phyloP scores from a whole-genome alignment of 805 yeast genomes.

The Lipomyces sp. region DNA sequence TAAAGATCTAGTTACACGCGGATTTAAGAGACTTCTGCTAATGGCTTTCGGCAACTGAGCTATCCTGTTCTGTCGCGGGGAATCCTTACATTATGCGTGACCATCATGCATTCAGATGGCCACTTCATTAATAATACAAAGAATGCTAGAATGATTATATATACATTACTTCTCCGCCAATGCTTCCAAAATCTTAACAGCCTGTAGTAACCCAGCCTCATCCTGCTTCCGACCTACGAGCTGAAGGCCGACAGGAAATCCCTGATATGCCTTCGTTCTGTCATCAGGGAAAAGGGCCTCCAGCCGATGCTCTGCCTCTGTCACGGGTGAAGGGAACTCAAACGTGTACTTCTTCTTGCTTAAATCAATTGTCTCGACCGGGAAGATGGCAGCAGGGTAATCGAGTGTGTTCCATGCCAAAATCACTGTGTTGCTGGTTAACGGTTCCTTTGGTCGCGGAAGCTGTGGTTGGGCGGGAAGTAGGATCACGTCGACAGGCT shows the following conservation, averaged over 20 bases:
- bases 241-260: constrained; percentile 40
- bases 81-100: too few species aligned
- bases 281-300: constrained; percentile 33
- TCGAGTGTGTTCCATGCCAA: constrained; percentile 38
- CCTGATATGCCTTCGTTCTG: constrained; percentile 31
- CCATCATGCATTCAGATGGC: too few species aligned
- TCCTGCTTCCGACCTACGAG: constrained; percentile 37
- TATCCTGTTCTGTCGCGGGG: background rate
- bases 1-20: too few species aligned
- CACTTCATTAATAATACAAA: too few species aligned
- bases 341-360: constrained; percentile 31
- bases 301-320: constrained; percentile 22
- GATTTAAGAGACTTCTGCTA: too few species aligned
- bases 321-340: constrained; percentile 31
- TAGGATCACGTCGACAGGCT: constrained; percentile 53
- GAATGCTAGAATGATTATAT: background rate
- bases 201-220: constrained; percentile 36
- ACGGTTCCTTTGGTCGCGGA: constrained; percentile 36
- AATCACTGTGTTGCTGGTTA: constrained; percentile 29
- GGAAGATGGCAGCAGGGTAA: constrained; percentile 37
- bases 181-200: constrained; percentile 21
- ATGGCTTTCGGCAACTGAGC: too few species aligned
- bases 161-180: constrained; percentile 8
- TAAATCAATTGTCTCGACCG: constrained; percentile 29
- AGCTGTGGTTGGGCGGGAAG: constrained; percentile 51